Evolutionary conservation across 2,329 filamentous ascomycete genomes (phyloP).

Genomic region (Colletotrichum higginsianum): DNA sequence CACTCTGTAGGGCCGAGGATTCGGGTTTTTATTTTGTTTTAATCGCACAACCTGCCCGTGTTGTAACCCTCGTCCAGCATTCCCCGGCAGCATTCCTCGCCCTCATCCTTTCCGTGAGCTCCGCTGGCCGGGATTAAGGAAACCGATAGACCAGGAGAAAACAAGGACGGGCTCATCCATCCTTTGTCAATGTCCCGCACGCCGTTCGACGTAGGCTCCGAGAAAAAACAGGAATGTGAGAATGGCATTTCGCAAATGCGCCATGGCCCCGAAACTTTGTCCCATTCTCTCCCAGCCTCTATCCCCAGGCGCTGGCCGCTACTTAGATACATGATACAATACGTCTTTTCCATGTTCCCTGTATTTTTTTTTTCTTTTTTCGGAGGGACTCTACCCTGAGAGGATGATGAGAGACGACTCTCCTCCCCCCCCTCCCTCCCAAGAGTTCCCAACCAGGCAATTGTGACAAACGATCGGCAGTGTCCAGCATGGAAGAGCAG

Average conservation of each 20-base stretch:
- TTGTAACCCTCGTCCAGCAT: slow-evolving; percentile 27
- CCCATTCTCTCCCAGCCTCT: background rate
- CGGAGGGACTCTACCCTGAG: no score
- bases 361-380: no score
- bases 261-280: background rate
- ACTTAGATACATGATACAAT: no score
- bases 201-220: slow-evolving; percentile 16
- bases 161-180: slow-evolving; percentile 10
- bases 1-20: background rate
- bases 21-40: background rate
- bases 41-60: slow-evolving; percentile 12
- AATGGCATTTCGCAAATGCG: slow-evolving; percentile 34
- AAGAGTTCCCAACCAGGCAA: slow-evolving; percentile 22
- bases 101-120: slow-evolving; percentile 1
- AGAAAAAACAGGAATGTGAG: slow-evolving; percentile 20
- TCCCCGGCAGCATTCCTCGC: slow-evolving; percentile 17
- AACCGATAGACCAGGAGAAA: slow-evolving; percentile 1
- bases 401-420: background rate
- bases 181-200: slow-evolving; percentile 3
- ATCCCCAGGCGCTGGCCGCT: background rate
- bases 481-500: slow-evolving; percentile 24
- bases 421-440: background rate
- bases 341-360: background rate
- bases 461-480: slow-evolving; percentile 35
- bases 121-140: slow-evolving; percentile 7